Conservation (phyloP, 78 protist genomes). For the slime mould (Dictyostelium discoideum) region dicty_2.7 NC_007089.4:4409001-4409500, state of each 20-base stretch:
- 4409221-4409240: not conserved
- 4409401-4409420: not conserved
- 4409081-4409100: too few species aligned
- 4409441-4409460: not conserved
- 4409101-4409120: too few species aligned
- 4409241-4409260: not conserved
- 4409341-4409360: not conserved
- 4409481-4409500: not conserved
- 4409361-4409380: not conserved
- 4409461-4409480: constrained; percentile 4
- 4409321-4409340: not conserved
- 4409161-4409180: not conserved
- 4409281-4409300: not conserved
- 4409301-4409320: not conserved
- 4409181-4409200: not conserved
- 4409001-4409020: too few species aligned
- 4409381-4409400: not conserved
- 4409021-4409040: too few species aligned
- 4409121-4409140: not conserved
- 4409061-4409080: too few species aligned
- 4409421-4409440: constrained; percentile 12
- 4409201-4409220: not conserved
- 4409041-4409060: too few species aligned
- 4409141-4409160: not conserved
- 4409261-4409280: not conserved